These are phyloP conservation scores for Chalciporus sphaerocephalus DNA, from an alignment of 768 basidiomycete genomes.

Conservation along the genomic window DNA sequence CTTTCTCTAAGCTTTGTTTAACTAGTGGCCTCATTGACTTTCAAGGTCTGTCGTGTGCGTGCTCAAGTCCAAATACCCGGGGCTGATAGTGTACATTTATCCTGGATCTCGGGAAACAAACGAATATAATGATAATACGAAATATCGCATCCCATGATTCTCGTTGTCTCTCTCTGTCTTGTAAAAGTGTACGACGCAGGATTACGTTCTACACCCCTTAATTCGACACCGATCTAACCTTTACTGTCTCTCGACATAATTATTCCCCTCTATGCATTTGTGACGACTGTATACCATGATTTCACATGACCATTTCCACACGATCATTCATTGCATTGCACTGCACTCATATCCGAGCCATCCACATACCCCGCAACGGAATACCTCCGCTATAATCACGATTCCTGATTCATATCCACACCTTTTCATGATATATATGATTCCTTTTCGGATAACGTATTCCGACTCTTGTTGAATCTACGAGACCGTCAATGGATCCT, in stretches of 20 bases:
- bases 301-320: conserved; percentile 28
- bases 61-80: conserved; percentile 70
- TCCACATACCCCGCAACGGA: conserved; percentile 26
- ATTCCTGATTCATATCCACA: conserved; percentile 24
- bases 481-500: conserved; percentile 6
- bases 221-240: conserved; percentile 24
- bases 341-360: conserved; percentile 17
- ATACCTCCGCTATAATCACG: conserved; percentile 24
- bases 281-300: conserved; percentile 29
- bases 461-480: neutral
- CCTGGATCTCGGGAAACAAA: conserved; percentile 61
- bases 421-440: conserved; percentile 12
- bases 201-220: conserved; percentile 24
- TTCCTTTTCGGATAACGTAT: conserved; percentile 4
- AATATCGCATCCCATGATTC: neutral
- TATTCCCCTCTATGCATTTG: conserved; percentile 17
- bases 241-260: conserved; percentile 29
- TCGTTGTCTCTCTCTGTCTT: conserved; percentile 12
- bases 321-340: conserved; percentile 22
- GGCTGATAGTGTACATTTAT: conserved; percentile 74
- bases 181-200: conserved; percentile 30
- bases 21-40: conserved; percentile 6
- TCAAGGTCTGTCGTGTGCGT: conserved; percentile 71
- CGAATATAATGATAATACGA: conserved; percentile 23
- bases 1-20: neutral